Evolutionary conservation across 805 yeast species (phyloP).

Genomic region (Hanseniaspora jakobsenii): DNA sequence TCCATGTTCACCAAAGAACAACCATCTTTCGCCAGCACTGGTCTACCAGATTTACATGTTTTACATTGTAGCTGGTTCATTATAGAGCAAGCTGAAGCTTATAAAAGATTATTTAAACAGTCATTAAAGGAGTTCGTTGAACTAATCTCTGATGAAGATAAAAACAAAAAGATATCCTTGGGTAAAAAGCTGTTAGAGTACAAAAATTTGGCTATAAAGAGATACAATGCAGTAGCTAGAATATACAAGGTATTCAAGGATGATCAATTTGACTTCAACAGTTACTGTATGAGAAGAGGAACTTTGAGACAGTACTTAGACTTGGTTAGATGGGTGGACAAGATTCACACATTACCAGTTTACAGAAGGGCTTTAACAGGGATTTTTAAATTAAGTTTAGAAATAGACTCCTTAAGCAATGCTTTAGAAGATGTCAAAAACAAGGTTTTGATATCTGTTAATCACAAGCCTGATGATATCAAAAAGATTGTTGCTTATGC

Average conservation of each 20-base stretch:
- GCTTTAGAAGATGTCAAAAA: constrained; percentile 16
- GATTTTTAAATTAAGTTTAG: constrained; percentile 45
- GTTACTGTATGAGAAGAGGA: constrained; percentile 81
- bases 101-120: constrained; percentile 41
- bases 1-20: constrained; percentile 80
- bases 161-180: constrained; percentile 23
- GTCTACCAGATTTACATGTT: constrained; percentile 70
- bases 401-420: constrained; percentile 21
- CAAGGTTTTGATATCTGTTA: constrained; percentile 28
- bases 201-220: constrained; percentile 66
- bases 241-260: constrained; percentile 58
- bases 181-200: constrained; percentile 36
- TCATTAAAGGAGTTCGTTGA: constrained; percentile 18
- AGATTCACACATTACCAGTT: constrained; percentile 54
- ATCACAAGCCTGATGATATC: constrained; percentile 44
- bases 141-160: constrained; percentile 21
- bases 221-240: constrained; percentile 54
- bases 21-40: constrained; percentile 47
- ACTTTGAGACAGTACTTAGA: constrained; percentile 74
- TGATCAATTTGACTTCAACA: constrained; percentile 92
- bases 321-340: constrained; percentile 73
- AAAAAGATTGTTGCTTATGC: constrained; percentile 31
- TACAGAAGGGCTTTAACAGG: constrained; percentile 62
- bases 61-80: constrained; percentile 92
- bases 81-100: constrained; percentile 73